Evolutionary conservation across 108 stramenopile genomes (phyloP).

Genomic region (Cylindrotheca fusiformis): DNA sequence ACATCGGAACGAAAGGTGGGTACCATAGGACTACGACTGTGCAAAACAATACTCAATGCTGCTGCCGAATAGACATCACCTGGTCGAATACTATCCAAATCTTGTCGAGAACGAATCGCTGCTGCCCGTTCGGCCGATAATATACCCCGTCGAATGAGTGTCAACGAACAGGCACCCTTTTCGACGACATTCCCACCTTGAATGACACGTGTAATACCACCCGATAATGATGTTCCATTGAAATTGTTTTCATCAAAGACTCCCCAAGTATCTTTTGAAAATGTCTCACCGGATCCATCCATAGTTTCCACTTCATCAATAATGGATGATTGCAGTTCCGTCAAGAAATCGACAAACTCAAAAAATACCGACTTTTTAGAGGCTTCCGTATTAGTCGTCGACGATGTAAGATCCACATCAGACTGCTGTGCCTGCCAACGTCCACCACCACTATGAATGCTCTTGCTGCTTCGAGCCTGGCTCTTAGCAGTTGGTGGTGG

Average conservation of each 20-base stretch:
- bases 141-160: constrained; percentile 61
- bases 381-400: no score
- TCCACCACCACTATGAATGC: no score
- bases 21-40: constrained; percentile 68
- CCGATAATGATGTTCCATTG: constrained; percentile 21
- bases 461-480: no score
- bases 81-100: constrained; percentile 44
- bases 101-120: constrained; percentile 67
- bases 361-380: constrained; percentile 59
- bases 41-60: constrained; percentile 88
- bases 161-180: constrained; percentile 92
- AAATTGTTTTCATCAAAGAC: constrained; percentile 28
- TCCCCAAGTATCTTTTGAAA: constrained; percentile 77
- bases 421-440: no score
- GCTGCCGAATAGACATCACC: constrained; percentile 88
- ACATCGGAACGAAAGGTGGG: constrained; percentile 93
- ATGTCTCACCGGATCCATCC: constrained; percentile 51
- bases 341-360: constrained; percentile 59
- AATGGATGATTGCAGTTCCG: constrained; percentile 53
- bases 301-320: constrained; percentile 63
- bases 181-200: constrained; percentile 85
- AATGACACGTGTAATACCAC: constrained; percentile 87
- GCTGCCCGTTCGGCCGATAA: constrained; percentile 73
- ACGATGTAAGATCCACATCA: no score
- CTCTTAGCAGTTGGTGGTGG: no score